Percentiles rank a stretch among this genome's conserved stretches.
Conservation (phyloP, 257 asterid species). For the Capsicum pubescens region DNA sequence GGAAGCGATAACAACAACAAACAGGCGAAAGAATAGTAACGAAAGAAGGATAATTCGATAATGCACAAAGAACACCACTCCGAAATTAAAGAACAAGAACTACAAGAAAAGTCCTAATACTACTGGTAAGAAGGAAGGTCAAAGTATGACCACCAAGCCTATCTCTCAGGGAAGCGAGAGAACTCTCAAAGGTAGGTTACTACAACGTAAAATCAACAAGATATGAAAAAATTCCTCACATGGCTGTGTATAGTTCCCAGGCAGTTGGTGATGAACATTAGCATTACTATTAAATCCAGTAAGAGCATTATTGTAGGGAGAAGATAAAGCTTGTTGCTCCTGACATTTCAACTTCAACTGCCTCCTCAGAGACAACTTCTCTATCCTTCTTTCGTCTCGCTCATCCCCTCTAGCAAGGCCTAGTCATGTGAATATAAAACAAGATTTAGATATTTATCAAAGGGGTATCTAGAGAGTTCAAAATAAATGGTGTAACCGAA, state of each 20-base stretch:
- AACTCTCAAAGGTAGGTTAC: not conserved
- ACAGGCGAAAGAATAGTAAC: too few relatives aligned
- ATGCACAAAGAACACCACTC: too few relatives aligned
- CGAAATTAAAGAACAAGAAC: too few relatives aligned
- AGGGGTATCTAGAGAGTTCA: slow-evolving; percentile 15
- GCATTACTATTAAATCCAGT: slow-evolving; percentile 49
- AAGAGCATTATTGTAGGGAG: slow-evolving; percentile 47
- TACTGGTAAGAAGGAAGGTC: too few relatives aligned
- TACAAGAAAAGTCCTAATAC: too few relatives aligned
- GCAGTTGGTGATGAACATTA: slow-evolving; percentile 63
- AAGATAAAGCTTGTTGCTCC: slow-evolving; percentile 52
- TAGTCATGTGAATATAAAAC: slow-evolving; percentile 38
- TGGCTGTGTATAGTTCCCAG: slow-evolving; percentile 67
- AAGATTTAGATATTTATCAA: slow-evolving; percentile 31
- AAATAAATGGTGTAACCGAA: slow-evolving; percentile 20
- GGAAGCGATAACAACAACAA: too few relatives aligned
- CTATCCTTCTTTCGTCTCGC: slow-evolving; percentile 72
- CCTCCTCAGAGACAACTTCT: slow-evolving; percentile 86
- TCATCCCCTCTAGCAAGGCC: slow-evolving; percentile 68
- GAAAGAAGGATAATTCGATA: too few relatives aligned
- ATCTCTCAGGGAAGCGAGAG: too few relatives aligned
- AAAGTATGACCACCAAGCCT: too few relatives aligned
- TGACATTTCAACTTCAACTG: slow-evolving; percentile 89
- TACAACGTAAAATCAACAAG: slow-evolving; percentile 20
- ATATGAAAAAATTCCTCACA: slow-evolving; percentile 48